phyloP scores from a whole-genome alignment of 2,329 filamentous ascomycete species.

The Hypoxylon sp. region DNA sequence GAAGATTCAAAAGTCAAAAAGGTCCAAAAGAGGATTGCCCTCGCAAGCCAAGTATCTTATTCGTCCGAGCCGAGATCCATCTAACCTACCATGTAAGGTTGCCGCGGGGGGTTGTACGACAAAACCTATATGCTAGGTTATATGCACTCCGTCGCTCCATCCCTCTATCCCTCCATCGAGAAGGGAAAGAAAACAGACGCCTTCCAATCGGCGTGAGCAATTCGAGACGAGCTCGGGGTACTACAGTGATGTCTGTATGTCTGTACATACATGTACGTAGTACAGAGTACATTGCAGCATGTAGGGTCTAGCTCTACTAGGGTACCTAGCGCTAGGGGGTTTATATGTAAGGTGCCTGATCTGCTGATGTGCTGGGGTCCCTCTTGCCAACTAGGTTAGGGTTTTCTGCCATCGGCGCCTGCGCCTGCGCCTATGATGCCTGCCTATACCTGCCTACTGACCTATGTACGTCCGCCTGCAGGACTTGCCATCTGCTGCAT shows the following conservation, averaged over 20 bases:
- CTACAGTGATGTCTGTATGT: slow-evolving; percentile 29
- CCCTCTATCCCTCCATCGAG: slow-evolving; percentile 6
- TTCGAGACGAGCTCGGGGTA: slow-evolving; percentile 16
- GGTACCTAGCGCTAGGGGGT: slow-evolving; percentile 2
- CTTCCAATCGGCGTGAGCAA: slow-evolving; percentile 19
- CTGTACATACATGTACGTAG: too few species aligned
- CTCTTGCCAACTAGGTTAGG: neutral
- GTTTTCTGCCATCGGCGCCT: neutral
- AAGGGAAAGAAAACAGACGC: slow-evolving; percentile 6
- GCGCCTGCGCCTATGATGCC: slow-evolving; percentile 14
- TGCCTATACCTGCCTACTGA: slow-evolving; percentile 22
- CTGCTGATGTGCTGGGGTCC: neutral
- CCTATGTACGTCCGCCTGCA: too few species aligned
- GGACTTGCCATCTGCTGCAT: slow-evolving; percentile 31
- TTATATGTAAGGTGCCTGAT: neutral
- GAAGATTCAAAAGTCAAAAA: slow-evolving; percentile 29
- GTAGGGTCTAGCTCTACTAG: slow-evolving; percentile 11
- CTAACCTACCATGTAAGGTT: slow-evolving; percentile 25
- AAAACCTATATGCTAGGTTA: slow-evolving; percentile 28
- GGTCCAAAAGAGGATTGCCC: neutral
- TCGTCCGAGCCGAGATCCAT: neutral
- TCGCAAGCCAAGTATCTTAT: neutral
- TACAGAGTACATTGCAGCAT: slow-evolving; percentile 26
- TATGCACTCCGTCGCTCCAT: slow-evolving; percentile 10
- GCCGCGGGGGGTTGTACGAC: slow-evolving; percentile 33